These are phyloP conservation scores for Ogataea thermomethanolica DNA, from an alignment of 805 yeast genomes.

Conservation along the genomic window DNA sequence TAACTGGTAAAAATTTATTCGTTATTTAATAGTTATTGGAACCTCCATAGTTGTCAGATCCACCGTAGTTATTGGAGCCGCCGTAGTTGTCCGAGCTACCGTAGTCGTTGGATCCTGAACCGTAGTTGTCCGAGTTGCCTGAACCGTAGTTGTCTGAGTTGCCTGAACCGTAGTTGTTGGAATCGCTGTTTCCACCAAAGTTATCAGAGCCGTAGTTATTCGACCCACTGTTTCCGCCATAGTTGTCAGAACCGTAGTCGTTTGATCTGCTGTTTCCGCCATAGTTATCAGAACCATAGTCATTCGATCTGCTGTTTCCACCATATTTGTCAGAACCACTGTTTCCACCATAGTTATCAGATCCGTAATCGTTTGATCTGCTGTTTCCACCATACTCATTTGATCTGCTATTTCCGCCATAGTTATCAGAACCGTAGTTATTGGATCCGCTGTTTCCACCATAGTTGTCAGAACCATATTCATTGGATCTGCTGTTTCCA, in stretches of 20 bases:
- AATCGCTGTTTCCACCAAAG: conserved; percentile 22
- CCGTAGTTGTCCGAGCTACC: conserved; percentile 24
- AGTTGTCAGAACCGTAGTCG: conserved; percentile 23
- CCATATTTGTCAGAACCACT: conserved; percentile 31
- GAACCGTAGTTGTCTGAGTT: conserved; percentile 33
- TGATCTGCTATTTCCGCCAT: conserved; percentile 27
- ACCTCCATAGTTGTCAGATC: conserved; percentile 8
- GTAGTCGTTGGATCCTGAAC: conserved; percentile 30
- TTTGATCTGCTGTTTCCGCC: conserved; percentile 20
- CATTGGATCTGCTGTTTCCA: conserved; percentile 28
- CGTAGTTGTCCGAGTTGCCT: conserved; percentile 31
- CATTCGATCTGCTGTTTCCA: neutral
- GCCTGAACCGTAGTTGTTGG: conserved; percentile 33
- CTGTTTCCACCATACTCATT: conserved; percentile 33
- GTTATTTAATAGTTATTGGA: conserved; percentile 7
- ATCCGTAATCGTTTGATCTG: conserved; percentile 29
- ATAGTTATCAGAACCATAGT: neutral
- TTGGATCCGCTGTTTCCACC: conserved; percentile 35
- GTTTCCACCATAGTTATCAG: conserved; percentile 34
- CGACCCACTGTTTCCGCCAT: conserved; percentile 34
- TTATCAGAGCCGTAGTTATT: conserved; percentile 15
- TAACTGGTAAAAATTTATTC: conserved; percentile 1
- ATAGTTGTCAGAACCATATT: conserved; percentile 23
- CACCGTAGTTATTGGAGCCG: conserved; percentile 3
- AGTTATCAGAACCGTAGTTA: conserved; percentile 13